These are phyloP conservation scores for Trichoderma sp. DNA, from an alignment of 2,329 filamentous ascomycete species.

Conservation along the genomic window DNA sequence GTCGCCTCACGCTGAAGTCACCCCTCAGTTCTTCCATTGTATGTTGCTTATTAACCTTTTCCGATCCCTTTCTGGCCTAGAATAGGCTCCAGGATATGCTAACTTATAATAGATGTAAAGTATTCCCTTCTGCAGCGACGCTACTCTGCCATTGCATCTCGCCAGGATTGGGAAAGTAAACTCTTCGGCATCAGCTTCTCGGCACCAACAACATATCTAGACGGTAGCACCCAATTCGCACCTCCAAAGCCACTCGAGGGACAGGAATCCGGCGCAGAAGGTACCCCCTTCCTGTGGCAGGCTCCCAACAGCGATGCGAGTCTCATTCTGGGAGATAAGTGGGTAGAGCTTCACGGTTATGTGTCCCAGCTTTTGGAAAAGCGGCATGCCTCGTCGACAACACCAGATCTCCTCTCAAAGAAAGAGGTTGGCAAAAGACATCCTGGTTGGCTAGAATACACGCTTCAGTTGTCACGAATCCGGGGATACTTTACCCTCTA, in stretches of 20 bases:
- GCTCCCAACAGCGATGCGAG: slow-evolving; percentile 78
- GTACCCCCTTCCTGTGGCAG: slow-evolving; percentile 76
- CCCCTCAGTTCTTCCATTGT: slow-evolving; percentile 79
- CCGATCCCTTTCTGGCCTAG: too few species aligned
- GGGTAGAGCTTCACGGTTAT: slow-evolving; percentile 81
- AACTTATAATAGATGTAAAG: slow-evolving; percentile 57
- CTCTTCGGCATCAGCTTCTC: slow-evolving; percentile 80
- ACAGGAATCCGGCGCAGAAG: slow-evolving; percentile 28
- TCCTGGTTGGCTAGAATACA: slow-evolving; percentile 75
- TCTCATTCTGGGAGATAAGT: slow-evolving; percentile 80
- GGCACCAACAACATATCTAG: slow-evolving; percentile 61
- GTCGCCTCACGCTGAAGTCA: slow-evolving; percentile 76
- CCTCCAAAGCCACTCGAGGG: slow-evolving; percentile 36
- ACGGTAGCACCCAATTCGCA: slow-evolving; percentile 56
- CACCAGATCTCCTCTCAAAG: slow-evolving; percentile 41
- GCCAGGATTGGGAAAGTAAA: slow-evolving; percentile 46
- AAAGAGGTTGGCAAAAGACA: slow-evolving; percentile 66
- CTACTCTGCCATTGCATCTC: slow-evolving; percentile 56
- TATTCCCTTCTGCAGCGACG: slow-evolving; percentile 74
- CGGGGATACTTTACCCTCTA: slow-evolving; percentile 80
- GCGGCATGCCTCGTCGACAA: slow-evolving; percentile 35
- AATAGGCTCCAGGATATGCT: neutral
- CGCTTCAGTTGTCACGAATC: slow-evolving; percentile 71
- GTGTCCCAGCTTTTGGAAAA: slow-evolving; percentile 60
- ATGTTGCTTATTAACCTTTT: too few species aligned